These are phyloP conservation scores for Rhodotorula sp. DNA, from an alignment of 1,284 basidiomycete genomes.

Conservation along the genomic window DNA sequence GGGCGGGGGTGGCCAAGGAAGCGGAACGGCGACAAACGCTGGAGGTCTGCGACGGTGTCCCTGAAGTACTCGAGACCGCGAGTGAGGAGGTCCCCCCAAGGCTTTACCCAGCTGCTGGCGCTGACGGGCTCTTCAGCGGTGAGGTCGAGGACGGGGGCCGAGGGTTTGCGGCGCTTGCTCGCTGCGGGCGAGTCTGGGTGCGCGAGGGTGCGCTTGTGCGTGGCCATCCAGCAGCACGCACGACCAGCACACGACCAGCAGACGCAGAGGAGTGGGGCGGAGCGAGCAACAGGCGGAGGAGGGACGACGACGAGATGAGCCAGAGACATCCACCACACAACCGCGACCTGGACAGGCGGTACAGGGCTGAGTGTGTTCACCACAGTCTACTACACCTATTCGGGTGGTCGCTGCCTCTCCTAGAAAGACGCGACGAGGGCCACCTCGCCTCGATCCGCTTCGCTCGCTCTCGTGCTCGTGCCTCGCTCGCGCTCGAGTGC, in stretches of 20 bases:
- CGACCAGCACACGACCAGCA: neutral
- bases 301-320: neutral
- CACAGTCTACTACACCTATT: too few species aligned
- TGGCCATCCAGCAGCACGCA: neutral
- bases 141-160: neutral
- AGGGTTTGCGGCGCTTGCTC: slow-evolving; percentile 13
- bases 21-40: neutral
- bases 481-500: too few species aligned
- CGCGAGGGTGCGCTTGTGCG: neutral
- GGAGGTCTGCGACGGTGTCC: neutral
- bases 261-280: neutral
- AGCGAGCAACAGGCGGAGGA: neutral
- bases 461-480: too few species aligned
- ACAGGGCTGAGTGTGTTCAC: too few species aligned
- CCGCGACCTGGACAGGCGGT: too few species aligned
- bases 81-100: neutral
- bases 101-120: neutral
- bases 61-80: neutral
- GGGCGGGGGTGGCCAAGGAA: neutral
- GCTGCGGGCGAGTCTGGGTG: neutral
- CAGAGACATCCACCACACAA: too few species aligned
- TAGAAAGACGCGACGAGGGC: too few species aligned
- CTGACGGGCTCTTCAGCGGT: neutral
- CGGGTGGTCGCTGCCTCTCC: too few species aligned
- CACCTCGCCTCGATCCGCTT: too few species aligned